These are phyloP conservation scores for Epichloe gansuensis DNA, from an alignment of 2,329 filamentous ascomycete genomes.

Conservation along the genomic window DNA sequence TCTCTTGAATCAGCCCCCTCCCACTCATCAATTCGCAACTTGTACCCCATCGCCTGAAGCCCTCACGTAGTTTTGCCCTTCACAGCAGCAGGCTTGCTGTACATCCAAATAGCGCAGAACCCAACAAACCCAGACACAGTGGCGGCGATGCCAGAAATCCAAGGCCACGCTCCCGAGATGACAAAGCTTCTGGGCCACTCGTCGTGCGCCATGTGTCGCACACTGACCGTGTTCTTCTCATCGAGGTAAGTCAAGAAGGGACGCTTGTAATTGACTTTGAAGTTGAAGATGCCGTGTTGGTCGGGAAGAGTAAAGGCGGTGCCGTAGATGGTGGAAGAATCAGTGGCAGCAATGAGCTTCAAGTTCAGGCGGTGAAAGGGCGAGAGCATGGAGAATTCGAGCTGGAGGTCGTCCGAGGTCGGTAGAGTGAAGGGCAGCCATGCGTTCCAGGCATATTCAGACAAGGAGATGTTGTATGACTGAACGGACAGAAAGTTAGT, in stretches of 20 bases:
- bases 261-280: constrained; percentile 92
- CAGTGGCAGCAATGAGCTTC: constrained; percentile 37
- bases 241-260: constrained; percentile 82
- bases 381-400: constrained; percentile 98
- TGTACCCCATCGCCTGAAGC: not conserved
- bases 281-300: constrained; percentile 98
- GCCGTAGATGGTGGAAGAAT: constrained; percentile 61
- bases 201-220: constrained; percentile 93
- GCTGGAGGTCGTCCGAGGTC: constrained; percentile 63
- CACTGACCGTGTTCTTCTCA: constrained; percentile 89
- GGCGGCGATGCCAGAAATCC: constrained; percentile 77
- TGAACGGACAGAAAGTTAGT: constrained; percentile 21
- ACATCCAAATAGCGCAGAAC: constrained; percentile 86
- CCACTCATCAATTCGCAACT: not conserved
- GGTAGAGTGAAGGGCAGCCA: constrained; percentile 65
- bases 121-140: constrained; percentile 74
- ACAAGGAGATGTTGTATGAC: constrained; percentile 80
- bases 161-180: constrained; percentile 88
- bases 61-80: constrained; percentile 20
- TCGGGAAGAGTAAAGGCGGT: constrained; percentile 75
- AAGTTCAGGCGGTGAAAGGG: constrained; percentile 87
- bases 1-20: not conserved
- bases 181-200: constrained; percentile 87
- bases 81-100: constrained; percentile 35
- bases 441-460: constrained; percentile 66